Evolutionary conservation across 2,329 filamentous ascomycete genomes (phyloP).

Genomic region (Botrytis cinerea): DNA sequence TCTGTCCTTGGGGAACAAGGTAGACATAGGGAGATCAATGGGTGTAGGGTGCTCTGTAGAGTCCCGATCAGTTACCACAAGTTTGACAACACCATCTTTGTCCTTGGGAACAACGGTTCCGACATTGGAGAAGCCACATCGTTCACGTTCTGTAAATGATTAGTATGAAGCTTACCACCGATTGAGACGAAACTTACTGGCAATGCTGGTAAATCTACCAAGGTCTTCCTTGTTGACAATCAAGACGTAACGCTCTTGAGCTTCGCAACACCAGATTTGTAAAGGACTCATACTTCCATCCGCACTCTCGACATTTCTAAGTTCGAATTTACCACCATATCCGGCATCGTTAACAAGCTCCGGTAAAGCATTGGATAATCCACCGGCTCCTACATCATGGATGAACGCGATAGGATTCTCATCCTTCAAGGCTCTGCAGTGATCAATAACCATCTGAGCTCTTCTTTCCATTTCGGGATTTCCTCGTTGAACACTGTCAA

Average conservation of each 20-base stretch:
- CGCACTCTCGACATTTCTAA: slow-evolving; percentile 89
- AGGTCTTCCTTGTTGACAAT: slow-evolving; percentile 80
- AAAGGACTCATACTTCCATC: slow-evolving; percentile 92
- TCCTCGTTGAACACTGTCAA: slow-evolving; percentile 93
- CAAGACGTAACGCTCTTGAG: slow-evolving; percentile 94
- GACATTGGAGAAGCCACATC: slow-evolving; percentile 90
- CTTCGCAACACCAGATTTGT: slow-evolving; percentile 97
- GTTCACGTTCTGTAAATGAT: slow-evolving; percentile 64
- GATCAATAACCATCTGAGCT: slow-evolving; percentile 97
- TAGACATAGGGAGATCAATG: slow-evolving; percentile 86
- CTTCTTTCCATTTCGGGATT: slow-evolving; percentile 96
- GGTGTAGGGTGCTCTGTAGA: slow-evolving; percentile 72
- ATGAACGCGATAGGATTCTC: slow-evolving; percentile 94
- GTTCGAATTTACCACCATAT: slow-evolving; percentile 86
- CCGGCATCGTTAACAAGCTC: slow-evolving; percentile 92
- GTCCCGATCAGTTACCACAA: slow-evolving; percentile 81
- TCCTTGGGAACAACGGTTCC: slow-evolving; percentile 69
- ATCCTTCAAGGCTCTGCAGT: slow-evolving; percentile 80
- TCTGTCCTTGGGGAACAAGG: slow-evolving; percentile 85
- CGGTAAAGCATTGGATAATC: slow-evolving; percentile 78
- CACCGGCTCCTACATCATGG: slow-evolving; percentile 94
- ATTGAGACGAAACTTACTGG: slow-evolving; percentile 46
- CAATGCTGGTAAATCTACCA: slow-evolving; percentile 71
- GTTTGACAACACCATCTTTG: slow-evolving; percentile 64
- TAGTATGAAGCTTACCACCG: slow-evolving; percentile 15